Evolutionary conservation across 2,329 filamentous ascomycete species (phyloP).

Genomic region (Fonsecaea erecta): DNA sequence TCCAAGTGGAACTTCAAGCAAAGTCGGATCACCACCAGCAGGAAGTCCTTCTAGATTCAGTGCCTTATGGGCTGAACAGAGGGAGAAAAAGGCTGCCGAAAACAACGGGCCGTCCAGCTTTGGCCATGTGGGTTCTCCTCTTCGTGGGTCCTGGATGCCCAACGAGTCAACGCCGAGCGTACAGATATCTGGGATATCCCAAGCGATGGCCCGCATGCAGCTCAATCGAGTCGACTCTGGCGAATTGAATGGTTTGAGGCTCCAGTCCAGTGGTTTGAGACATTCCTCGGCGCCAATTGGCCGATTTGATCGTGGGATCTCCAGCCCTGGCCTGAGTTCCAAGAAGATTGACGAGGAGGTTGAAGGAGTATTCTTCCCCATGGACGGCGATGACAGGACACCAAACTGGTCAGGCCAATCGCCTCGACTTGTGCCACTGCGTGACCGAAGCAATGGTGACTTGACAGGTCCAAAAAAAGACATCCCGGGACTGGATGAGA

Average conservation of each 20-base stretch:
- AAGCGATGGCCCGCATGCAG: conserved; percentile 41
- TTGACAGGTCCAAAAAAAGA: conserved; percentile 21
- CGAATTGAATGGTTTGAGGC: conserved; percentile 33
- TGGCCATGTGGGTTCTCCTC: conserved; percentile 68
- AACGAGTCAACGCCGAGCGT: conserved; percentile 27
- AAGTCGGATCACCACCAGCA: conserved; percentile 60
- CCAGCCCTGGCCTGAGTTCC: conserved; percentile 51
- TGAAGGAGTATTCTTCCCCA: conserved; percentile 54
- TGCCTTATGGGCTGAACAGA: conserved; percentile 60
- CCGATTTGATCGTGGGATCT: conserved; percentile 51
- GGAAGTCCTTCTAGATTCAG: conserved; percentile 66
- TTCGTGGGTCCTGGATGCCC: conserved; percentile 61
- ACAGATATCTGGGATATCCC: conserved; percentile 37
- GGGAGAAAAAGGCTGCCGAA: conserved; percentile 58
- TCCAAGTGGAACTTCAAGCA: conserved; percentile 53
- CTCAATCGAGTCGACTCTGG: conserved; percentile 48
- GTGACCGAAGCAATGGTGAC: conserved; percentile 30
- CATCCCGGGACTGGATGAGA: conserved; percentile 12
- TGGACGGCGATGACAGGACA: conserved; percentile 56
- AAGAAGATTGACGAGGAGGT: conserved; percentile 56
- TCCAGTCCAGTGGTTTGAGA: conserved; percentile 44
- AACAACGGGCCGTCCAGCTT: conserved; percentile 53
- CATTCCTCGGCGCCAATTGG: conserved; percentile 39
- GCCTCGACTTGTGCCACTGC: conserved; percentile 31
- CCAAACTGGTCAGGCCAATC: conserved; percentile 30